Evolutionary conservation across 2,329 filamentous ascomycete species (phyloP).

Genomic region (Paradendryphiella salina): DNA sequence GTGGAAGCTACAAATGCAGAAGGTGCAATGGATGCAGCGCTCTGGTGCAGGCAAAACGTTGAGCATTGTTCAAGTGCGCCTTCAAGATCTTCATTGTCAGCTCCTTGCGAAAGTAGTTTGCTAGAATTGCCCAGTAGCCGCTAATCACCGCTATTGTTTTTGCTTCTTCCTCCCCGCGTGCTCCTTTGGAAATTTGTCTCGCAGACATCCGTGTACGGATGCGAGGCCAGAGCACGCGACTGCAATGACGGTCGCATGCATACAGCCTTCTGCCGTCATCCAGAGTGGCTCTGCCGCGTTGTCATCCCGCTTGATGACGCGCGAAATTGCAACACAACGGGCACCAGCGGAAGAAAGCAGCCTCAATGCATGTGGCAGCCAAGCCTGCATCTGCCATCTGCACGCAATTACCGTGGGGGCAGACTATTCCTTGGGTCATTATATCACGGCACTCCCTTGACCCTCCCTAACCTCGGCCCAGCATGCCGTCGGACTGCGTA

Average conservation of each 20-base stretch:
- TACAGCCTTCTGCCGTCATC: conserved; percentile 5
- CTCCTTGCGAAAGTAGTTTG: not conserved
- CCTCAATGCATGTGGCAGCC: conserved; percentile 12
- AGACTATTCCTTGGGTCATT: conserved; percentile 3
- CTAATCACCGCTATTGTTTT: not conserved
- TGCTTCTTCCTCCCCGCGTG: not conserved
- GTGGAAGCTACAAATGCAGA: not conserved
- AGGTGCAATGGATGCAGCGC: not conserved
- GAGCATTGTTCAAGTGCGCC: not conserved
- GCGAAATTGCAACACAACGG: conserved; percentile 36
- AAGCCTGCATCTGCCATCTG: conserved; percentile 17
- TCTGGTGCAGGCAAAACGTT: not conserved
- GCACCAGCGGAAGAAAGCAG: conserved; percentile 19
- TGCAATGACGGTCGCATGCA: conserved; percentile 3
- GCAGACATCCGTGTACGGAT: not conserved
- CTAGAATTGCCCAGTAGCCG: not conserved
- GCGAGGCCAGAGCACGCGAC: conserved; percentile 4
- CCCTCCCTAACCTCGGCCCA: not conserved
- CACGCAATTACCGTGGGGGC: conserved; percentile 23
- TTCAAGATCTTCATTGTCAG: not conserved
- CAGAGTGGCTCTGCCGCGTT: conserved; percentile 12
- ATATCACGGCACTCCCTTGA: not conserved
- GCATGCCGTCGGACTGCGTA: not conserved
- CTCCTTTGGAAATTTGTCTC: not conserved
- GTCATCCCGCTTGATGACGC: conserved; percentile 19